Conservation (phyloP, 768 basidiomycete genomes). For the Boletus patriciae region DNA sequence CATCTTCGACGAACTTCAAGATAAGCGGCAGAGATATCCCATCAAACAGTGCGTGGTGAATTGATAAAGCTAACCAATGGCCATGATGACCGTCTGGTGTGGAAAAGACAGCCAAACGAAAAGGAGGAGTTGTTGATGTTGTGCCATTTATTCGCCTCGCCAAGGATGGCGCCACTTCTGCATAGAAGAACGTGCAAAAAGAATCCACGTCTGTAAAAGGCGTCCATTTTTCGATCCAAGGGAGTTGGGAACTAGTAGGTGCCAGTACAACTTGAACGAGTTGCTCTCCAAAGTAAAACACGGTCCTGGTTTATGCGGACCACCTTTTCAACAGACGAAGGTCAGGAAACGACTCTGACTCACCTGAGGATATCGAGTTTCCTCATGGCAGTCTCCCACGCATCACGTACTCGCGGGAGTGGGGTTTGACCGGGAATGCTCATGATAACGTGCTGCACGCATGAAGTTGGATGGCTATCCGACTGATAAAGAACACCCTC, state of each 20-base stretch:
- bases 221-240: constrained; percentile 18
- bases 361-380: constrained; percentile 30
- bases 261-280: constrained; percentile 31
- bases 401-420: constrained; percentile 25
- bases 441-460: constrained; percentile 47
- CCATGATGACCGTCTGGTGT: not conserved
- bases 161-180: constrained; percentile 18
- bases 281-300: constrained; percentile 32
- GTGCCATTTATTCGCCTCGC: constrained; percentile 27
- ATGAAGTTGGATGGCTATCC: constrained; percentile 37
- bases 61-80: constrained; percentile 27
- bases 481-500: constrained; percentile 48
- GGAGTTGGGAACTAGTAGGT: constrained; percentile 8
- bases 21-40: constrained; percentile 32
- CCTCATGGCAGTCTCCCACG: constrained; percentile 36
- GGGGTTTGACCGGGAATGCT: constrained; percentile 24
- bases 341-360: constrained; percentile 7
- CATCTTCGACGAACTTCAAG: constrained; percentile 30
- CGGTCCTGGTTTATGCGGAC: constrained; percentile 22
- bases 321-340: not conserved
- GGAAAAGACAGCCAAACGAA: constrained; percentile 16
- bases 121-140: constrained; percentile 17
- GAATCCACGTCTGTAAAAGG: constrained; percentile 8
- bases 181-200: constrained; percentile 24
- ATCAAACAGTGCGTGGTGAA: constrained; percentile 37